Evolutionary conservation across 495 filamentous ascomycete genomes (phyloP), one percentile per base, ranked within the genome.

Genomic region (Trichoderma gamsii): DNA sequence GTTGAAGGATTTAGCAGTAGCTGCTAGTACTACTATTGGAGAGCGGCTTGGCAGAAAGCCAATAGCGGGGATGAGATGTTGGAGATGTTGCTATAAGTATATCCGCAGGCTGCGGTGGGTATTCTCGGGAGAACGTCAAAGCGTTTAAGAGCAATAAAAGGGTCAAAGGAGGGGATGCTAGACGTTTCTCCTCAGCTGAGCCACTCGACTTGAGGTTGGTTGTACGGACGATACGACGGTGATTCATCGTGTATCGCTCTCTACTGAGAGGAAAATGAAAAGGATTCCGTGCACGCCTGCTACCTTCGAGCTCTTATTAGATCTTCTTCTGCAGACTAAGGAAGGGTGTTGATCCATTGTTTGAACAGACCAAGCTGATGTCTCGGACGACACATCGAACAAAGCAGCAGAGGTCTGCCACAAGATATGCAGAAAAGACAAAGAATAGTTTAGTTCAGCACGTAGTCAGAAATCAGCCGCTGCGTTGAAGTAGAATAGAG

Each of bases 391-490:
- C 7, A 15, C 56, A 32, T 61, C 56, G 27, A 61, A 61, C 49
- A 32, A 49, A 49, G 3, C 56, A 18, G n/a, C 25, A 61, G 23
- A 13, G 27, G 23, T 21, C 13, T 16, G 56, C n/a, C 9, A 25
- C 11, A 61, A 0, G 3, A 61, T 61, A 25, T 13, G 11, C 12
- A 61, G 56, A 4, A 15, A 11, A 32, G 13, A 13, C 27, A 21
- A 61, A 61, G 56, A 61, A 61, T 3, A 32, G 49, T 11, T 38
- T 23, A 52, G 49, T 23, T 52, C 8, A 21, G 35, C 49, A 52
- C 4, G 18, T 52, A 52, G 49, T 52, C 49, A 61, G 56, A 61
- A 9, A 61, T 61, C 56, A 61, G 56, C 56, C 56, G 56, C 25
- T 32, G 56, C 27, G 56, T 18, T 23, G 8, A 61, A 61, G 35